These are phyloP conservation scores for Phialophora expanda DNA, from an alignment of 2,329 filamentous ascomycete species.

Conservation along the genomic window DNA sequence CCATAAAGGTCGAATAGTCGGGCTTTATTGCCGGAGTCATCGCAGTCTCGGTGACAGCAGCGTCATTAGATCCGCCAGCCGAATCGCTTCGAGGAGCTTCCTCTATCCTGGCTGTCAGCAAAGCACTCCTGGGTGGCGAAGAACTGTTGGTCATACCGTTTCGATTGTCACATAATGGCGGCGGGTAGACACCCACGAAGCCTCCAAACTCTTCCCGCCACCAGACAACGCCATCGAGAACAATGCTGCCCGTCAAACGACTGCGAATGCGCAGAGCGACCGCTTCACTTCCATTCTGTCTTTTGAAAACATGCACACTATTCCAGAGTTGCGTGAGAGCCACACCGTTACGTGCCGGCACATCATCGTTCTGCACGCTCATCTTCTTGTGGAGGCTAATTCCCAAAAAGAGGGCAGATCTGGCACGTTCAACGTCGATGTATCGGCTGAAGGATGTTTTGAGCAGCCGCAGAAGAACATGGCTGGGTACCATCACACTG, in stretches of 20 bases:
- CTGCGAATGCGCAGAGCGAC: conserved; percentile 48
- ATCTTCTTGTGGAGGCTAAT: conserved; percentile 50
- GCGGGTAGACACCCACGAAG: conserved; percentile 31
- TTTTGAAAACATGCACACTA: conserved; percentile 49
- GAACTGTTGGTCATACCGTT: conserved; percentile 19
- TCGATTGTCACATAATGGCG: conserved; percentile 26
- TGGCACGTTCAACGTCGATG: conserved; percentile 46
- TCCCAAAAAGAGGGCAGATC: conserved; percentile 44
- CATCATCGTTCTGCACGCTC: conserved; percentile 46
- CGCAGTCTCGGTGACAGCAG: conserved; percentile 9
- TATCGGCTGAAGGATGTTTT: conserved; percentile 44
- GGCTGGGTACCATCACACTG: conserved; percentile 43
- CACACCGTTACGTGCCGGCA: conserved; percentile 43
- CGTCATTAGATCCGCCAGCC: not conserved
- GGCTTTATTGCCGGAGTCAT: conserved; percentile 11
- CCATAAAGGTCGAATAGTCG: conserved; percentile 30
- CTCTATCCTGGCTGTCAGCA: conserved; percentile 20
- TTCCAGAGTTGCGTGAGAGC: conserved; percentile 50
- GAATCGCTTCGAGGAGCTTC: conserved; percentile 14
- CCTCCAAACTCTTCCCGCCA: conserved; percentile 50
- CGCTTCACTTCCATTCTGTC: conserved; percentile 46
- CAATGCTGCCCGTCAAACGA: conserved; percentile 46
- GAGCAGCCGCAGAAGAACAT: conserved; percentile 47
- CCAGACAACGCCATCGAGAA: conserved; percentile 51
- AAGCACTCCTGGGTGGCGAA: not conserved